phyloP scores from a whole-genome alignment of 345 rosid genomes.

The Microthlaspi erraticum region DNA sequence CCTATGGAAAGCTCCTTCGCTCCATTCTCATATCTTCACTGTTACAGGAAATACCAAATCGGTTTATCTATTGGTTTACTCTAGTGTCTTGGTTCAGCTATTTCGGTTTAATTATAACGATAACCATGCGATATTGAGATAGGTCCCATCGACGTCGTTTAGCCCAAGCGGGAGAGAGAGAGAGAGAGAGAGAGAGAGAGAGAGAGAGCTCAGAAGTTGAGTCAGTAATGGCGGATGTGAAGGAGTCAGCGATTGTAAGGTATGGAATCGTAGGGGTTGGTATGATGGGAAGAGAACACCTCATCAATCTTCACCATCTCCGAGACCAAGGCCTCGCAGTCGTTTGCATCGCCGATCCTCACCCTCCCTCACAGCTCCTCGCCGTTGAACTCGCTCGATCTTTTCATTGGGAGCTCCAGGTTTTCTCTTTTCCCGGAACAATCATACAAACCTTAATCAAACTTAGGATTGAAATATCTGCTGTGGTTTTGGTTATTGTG shows the following conservation, averaged over 20 bases:
- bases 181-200: not conserved
- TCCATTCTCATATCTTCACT: not conserved
- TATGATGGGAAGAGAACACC: constrained; percentile 98
- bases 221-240: constrained; percentile 32
- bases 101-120: too few relatives aligned
- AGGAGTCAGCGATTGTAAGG: constrained; percentile 46
- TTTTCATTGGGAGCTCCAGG: constrained; percentile 70
- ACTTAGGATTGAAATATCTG: not conserved
- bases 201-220: not conserved
- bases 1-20: not conserved
- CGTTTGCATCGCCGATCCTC: constrained; percentile 85
- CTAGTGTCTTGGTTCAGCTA: too few relatives aligned
- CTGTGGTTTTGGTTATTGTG: too few relatives aligned
- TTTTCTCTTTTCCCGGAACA: constrained; percentile 19
- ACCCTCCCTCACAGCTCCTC: constrained; percentile 67
- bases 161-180: not conserved
- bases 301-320: constrained; percentile 85
- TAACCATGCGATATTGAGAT: not conserved
- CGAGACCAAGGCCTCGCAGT: constrained; percentile 63
- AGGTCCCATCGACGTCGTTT: too few relatives aligned
- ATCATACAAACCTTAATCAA: not conserved
- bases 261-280: constrained; percentile 93
- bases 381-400: constrained; percentile 66
- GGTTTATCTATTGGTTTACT: too few relatives aligned
- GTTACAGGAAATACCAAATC: too few relatives aligned